Evolutionary conservation across 2,329 filamentous ascomycete genomes (phyloP).

Genomic region (Alternaria incomplexa): DNA sequence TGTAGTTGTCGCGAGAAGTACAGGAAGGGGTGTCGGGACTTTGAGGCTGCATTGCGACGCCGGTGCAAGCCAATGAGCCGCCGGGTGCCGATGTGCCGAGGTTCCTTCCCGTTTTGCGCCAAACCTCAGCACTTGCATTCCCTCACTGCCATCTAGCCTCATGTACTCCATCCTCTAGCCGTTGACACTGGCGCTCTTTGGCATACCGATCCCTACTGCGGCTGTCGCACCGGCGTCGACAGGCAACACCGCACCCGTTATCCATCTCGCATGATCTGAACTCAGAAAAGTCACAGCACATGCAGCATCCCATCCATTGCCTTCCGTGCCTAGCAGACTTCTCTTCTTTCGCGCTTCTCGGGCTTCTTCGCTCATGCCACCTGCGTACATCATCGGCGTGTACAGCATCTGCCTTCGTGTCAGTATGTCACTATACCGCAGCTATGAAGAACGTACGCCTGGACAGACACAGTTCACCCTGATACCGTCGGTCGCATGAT

Average conservation of each 20-base stretch:
- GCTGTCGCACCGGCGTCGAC: slow-evolving; percentile 42
- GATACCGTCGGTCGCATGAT: slow-evolving; percentile 59
- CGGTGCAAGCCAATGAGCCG: background rate
- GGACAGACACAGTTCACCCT: slow-evolving; percentile 64
- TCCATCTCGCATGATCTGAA: slow-evolving; percentile 60
- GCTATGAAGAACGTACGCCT: slow-evolving; percentile 34
- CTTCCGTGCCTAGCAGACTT: slow-evolving; percentile 60
- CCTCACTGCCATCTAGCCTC: background rate
- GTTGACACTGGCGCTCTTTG: slow-evolving; percentile 33
- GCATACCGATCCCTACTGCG: slow-evolving; percentile 34
- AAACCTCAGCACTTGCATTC: too few relatives aligned
- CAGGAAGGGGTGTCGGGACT: background rate
- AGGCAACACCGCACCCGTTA: slow-evolving; percentile 47
- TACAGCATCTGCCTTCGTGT: slow-evolving; percentile 54
- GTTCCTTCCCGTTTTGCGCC: background rate
- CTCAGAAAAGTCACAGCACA: slow-evolving; percentile 60
- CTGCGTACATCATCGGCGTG: slow-evolving; percentile 62
- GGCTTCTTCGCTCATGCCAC: slow-evolving; percentile 58
- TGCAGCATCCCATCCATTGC: slow-evolving; percentile 61
- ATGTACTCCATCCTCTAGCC: slow-evolving; percentile 8
- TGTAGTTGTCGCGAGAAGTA: background rate
- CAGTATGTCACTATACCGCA: background rate
- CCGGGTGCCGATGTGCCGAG: background rate
- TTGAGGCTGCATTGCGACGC: background rate
- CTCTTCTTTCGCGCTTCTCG: slow-evolving; percentile 57